Percentiles rank a stretch among this genome's conserved stretches.
Conservation (phyloP, 768 basidiomycete genomes). For the Suillus sp. region DNA sequence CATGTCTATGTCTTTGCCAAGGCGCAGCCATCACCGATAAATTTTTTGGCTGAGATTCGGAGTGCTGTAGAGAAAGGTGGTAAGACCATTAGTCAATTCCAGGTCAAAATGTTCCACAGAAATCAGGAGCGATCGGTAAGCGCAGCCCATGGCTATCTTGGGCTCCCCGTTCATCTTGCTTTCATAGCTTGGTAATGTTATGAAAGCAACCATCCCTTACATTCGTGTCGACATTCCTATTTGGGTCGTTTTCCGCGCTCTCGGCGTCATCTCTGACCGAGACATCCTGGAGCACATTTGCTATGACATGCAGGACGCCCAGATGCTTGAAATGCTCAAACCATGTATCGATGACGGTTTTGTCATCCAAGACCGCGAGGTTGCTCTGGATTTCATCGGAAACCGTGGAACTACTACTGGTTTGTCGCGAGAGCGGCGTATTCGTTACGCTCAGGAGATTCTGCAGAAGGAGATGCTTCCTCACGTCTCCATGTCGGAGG, state of each 20-base stretch:
- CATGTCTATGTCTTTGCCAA: constrained; percentile 99
- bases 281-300: constrained; percentile 99
- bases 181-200: constrained; percentile 79
- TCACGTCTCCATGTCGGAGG: constrained; percentile 94
- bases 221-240: constrained; percentile 98
- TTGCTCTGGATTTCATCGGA: constrained; percentile 97
- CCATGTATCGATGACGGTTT: constrained; percentile 99
- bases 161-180: constrained; percentile 18
- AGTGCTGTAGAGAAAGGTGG: constrained; percentile 98
- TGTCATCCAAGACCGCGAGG: constrained; percentile 96
- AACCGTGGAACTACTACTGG: constrained; percentile 96
- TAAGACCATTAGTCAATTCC: constrained; percentile 96
- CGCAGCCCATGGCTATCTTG: constrained; percentile 15
- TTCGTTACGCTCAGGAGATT: constrained; percentile 97
- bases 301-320: constrained; percentile 94
- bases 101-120: constrained; percentile 95
- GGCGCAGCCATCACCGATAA: constrained; percentile 93
- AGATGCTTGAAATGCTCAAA: constrained; percentile 97
- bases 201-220: constrained; percentile 97
- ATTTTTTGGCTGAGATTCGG: constrained; percentile 94
- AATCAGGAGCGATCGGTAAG: constrained; percentile 87
- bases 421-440: constrained; percentile 87
- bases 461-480: constrained; percentile 98
- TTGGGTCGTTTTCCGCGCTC: constrained; percentile 97
- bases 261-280: constrained; percentile 96